These are phyloP conservation scores for Globisporangium paroecandrum DNA, from an alignment of 352 stramenopile species.

Conservation along the genomic window DNA sequence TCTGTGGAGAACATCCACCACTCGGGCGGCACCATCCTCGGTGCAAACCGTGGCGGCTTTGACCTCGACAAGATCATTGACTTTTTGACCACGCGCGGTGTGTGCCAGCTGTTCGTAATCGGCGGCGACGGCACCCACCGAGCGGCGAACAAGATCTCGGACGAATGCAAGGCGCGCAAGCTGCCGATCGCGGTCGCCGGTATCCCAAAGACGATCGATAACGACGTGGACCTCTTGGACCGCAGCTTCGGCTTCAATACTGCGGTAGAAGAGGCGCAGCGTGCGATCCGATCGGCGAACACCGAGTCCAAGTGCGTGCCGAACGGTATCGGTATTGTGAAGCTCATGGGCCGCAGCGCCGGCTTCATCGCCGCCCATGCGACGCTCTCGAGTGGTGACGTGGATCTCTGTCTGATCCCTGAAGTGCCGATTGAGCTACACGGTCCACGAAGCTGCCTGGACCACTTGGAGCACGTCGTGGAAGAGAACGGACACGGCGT, in stretches of 20 bases:
- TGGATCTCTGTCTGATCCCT: background rate
- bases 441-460: background rate
- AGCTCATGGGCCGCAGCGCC: background rate
- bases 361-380: background rate
- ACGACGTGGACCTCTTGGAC: background rate
- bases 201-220: background rate
- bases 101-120: background rate
- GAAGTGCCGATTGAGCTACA: background rate
- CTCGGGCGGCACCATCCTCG: background rate
- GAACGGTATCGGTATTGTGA: background rate
- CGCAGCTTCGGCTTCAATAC: background rate
- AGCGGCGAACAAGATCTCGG: background rate
- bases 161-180: background rate
- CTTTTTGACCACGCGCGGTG: background rate
- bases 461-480: background rate
- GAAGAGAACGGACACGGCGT: background rate
- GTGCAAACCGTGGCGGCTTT: background rate
- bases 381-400: background rate
- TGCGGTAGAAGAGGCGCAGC: background rate
- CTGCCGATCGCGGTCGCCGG: background rate
- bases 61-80: background rate
- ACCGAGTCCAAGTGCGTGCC: background rate
- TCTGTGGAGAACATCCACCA: background rate
- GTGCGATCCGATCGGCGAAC: background rate
- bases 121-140: background rate